These are phyloP conservation scores for Plantago elongata DNA, from an alignment of 257 asterid genomes.

Conservation along the genomic window DNA sequence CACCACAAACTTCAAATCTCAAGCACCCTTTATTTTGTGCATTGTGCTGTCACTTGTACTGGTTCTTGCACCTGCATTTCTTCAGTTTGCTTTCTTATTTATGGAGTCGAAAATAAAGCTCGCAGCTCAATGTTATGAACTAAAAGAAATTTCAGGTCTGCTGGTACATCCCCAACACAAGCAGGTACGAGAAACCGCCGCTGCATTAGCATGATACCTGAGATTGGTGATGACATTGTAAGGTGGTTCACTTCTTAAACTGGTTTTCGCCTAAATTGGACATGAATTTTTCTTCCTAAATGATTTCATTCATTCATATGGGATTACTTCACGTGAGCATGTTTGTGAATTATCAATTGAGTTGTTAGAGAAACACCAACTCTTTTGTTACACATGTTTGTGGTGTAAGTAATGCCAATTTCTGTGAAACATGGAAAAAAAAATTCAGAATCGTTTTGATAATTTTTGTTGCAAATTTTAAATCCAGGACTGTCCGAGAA, in stretches of 20 bases:
- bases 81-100: neutral
- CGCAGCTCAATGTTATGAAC: conserved; percentile 9
- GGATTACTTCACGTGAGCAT: neutral
- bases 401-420: conserved; percentile 1
- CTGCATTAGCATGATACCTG: conserved; percentile 79
- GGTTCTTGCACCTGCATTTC: conserved; percentile 15
- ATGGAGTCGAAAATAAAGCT: conserved; percentile 1
- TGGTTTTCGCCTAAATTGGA: conserved; percentile 1
- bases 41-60: conserved; percentile 8
- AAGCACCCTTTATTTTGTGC: conserved; percentile 2
- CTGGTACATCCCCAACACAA: conserved; percentile 83
- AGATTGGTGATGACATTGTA: conserved; percentile 89
- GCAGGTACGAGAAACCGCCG: conserved; percentile 77
- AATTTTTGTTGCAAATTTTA: conserved; percentile 23
- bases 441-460: too few species aligned
- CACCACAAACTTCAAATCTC: conserved; percentile 3
- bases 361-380: neutral
- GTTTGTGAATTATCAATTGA: neutral
- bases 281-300: conserved; percentile 2
- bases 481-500: conserved; percentile 76
- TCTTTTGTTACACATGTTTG: conserved; percentile 4
- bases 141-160: conserved; percentile 57
- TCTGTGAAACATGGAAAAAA: conserved; percentile 4
- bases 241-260: conserved; percentile 46
- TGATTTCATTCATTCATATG: conserved; percentile 1